Conservation (phyloP, 176 grass and related monocot species). For the Miscanthus lutarioriparius region DNA sequence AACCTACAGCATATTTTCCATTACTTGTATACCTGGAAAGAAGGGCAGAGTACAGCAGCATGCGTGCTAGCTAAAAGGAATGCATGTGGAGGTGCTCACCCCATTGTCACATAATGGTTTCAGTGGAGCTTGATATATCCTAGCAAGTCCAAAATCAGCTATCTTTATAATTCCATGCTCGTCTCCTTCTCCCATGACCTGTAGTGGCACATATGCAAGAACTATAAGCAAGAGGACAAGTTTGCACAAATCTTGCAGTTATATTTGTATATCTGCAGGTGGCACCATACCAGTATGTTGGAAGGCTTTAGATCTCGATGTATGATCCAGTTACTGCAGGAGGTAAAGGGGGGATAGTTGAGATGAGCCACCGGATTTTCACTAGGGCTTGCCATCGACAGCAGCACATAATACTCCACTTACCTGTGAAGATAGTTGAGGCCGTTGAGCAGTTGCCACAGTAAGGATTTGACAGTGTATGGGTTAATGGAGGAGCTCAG, state of each 20-base stretch:
- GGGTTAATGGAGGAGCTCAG: conserved; percentile 63
- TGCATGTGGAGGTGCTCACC: conserved; percentile 42
- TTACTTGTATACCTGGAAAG: conserved; percentile 15
- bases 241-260: conserved; percentile 14
- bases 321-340: conserved; percentile 95
- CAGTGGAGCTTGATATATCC: conserved; percentile 99
- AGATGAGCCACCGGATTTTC: conserved; percentile 2
- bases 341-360: neutral
- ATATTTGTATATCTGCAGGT: conserved; percentile 29
- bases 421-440: conserved; percentile 99
- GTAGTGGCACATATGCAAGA: conserved; percentile 4
- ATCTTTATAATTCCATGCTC: conserved; percentile 98
- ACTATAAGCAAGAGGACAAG: conserved; percentile 11
- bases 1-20: conserved; percentile 5
- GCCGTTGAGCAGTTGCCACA: conserved; percentile 98
- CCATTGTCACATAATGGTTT: conserved; percentile 98
- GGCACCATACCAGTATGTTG: conserved; percentile 83
- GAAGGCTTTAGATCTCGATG: conserved; percentile 99
- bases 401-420: neutral
- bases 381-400: neutral
- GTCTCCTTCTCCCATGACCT: conserved; percentile 99
- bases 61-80: neutral
- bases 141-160: conserved; percentile 97
- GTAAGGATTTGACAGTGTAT: conserved; percentile 94
- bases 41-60: neutral